Conservation (phyloP, 805 yeast species). For the Yarrowia keelungensis region DNA sequence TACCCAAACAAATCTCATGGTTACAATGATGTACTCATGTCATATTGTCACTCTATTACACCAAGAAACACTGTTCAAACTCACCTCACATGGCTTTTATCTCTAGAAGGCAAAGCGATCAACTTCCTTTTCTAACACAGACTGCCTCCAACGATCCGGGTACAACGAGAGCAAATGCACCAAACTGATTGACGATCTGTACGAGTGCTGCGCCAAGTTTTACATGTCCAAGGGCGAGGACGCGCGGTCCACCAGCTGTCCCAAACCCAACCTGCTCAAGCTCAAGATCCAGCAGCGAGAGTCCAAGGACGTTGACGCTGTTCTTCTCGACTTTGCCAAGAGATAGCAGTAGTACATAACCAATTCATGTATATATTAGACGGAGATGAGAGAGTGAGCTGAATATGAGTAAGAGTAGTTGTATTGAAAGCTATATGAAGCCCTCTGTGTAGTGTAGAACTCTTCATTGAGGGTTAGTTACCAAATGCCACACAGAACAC, state of each 20-base stretch:
- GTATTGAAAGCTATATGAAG: no score
- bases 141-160: slow-evolving; percentile 66
- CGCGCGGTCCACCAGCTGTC: slow-evolving; percentile 77
- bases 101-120: no score
- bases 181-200: slow-evolving; percentile 68
- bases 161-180: slow-evolving; percentile 81
- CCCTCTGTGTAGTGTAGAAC: no score
- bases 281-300: slow-evolving; percentile 71
- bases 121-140: slow-evolving; percentile 45
- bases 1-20: no score
- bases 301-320: slow-evolving; percentile 65
- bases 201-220: slow-evolving; percentile 74
- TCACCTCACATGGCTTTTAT: background rate
- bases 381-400: no score
- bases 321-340: slow-evolving; percentile 48
- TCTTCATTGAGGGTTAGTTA: no score
- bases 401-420: no score
- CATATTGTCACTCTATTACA: no score
- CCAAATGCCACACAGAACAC: no score
- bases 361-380: slow-evolving; percentile 11
- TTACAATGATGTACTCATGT: no score
- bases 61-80: no score
- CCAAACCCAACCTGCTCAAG: slow-evolving; percentile 66
- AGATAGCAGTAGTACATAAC: background rate
- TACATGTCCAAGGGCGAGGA: slow-evolving; percentile 66